phyloP scores from a whole-genome alignment of 2,329 filamentous ascomycete genomes.

The Colletotrichum sp. region DNA sequence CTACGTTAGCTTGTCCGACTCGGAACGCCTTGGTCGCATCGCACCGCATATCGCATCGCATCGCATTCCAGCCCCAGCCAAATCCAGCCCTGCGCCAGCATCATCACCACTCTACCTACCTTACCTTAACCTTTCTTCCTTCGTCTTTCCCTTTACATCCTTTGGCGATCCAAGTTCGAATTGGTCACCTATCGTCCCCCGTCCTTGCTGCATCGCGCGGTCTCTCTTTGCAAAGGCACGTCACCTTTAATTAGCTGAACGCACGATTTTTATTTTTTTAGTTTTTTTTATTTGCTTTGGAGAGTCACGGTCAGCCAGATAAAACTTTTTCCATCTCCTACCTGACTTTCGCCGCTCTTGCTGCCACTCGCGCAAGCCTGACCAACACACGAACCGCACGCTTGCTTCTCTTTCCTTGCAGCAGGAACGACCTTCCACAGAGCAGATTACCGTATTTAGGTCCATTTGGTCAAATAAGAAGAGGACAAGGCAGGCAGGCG shows the following conservation, averaged over 20 bases:
- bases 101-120: not conserved
- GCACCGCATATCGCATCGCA: not conserved
- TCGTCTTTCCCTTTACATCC: not conserved
- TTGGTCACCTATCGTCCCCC: not conserved
- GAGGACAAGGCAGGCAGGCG: not conserved
- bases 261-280: not conserved
- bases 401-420: not conserved
- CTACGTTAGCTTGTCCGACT: not conserved
- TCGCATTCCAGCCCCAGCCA: not conserved
- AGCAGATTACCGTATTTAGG: not conserved
- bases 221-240: not conserved
- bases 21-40: not conserved
- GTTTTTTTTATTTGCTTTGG: not conserved
- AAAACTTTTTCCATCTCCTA: not conserved
- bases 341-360: not conserved
- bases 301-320: not conserved
- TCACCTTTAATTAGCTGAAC: not conserved
- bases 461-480: not conserved
- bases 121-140: not conserved
- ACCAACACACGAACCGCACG: not conserved
- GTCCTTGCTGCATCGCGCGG: not conserved
- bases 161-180: not conserved
- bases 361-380: not conserved
- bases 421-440: not conserved
- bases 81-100: not conserved